Conservation (phyloP, 106 monocot species). For the Iris macrosiphon region DNA sequence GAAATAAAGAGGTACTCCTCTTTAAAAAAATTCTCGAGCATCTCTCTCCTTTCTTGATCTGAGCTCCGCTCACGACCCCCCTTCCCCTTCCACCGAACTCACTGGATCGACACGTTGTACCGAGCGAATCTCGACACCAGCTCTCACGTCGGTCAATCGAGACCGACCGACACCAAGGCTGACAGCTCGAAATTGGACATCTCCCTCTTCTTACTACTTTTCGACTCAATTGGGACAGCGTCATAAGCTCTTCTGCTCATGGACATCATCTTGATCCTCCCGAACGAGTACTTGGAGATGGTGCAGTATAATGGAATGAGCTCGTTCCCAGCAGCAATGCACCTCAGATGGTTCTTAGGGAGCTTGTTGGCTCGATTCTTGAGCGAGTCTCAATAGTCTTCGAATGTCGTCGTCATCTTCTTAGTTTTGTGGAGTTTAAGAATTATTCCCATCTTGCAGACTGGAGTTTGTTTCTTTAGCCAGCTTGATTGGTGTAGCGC, state of each 20-base stretch:
- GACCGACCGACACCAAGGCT: too few species aligned
- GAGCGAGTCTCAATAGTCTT: slow-evolving; percentile 57
- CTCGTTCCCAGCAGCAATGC: slow-evolving; percentile 89
- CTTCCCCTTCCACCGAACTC: too few species aligned
- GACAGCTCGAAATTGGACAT: too few species aligned
- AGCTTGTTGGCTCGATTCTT: slow-evolving; percentile 45
- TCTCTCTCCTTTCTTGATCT: too few species aligned
- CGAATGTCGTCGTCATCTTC: slow-evolving; percentile 53
- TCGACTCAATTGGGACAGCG: not conserved
- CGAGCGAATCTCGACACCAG: too few species aligned
- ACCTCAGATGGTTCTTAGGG: slow-evolving; percentile 60
- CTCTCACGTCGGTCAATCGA: too few species aligned
- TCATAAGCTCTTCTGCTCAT: slow-evolving; percentile 66
- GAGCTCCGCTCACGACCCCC: too few species aligned
- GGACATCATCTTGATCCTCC: slow-evolving; percentile 50
- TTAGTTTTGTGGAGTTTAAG: slow-evolving; percentile 79
- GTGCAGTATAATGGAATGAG: slow-evolving; percentile 73
- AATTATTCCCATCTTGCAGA: slow-evolving; percentile 53
- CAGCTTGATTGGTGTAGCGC: slow-evolving; percentile 84
- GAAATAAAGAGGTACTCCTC: too few species aligned
- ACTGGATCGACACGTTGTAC: too few species aligned
- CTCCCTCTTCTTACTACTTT: slow-evolving; percentile 37
- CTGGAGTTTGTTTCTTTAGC: slow-evolving; percentile 42
- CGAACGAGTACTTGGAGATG: slow-evolving; percentile 46
- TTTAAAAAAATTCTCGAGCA: too few species aligned